A percentile compares a stretch with the other conserved stretches of the same genome.
Evolutionary conservation across 345 rosid genomes (phyloP).

Genomic region (Syzygium aqueum): DNA sequence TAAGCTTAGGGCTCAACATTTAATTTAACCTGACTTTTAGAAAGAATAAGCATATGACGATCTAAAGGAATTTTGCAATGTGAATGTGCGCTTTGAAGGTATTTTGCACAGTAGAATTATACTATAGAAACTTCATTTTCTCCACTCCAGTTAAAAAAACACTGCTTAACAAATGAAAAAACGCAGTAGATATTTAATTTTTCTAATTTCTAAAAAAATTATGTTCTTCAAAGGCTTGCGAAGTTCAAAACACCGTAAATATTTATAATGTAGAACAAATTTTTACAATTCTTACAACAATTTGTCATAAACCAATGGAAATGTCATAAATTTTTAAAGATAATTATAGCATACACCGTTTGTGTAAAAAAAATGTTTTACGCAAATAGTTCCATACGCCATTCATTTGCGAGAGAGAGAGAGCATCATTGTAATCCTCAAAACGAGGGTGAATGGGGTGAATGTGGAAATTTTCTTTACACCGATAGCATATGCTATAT

Average conservation of each 20-base stretch:
- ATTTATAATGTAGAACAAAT: too few relatives aligned
- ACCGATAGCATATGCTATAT: too few relatives aligned
- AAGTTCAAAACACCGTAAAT: not conserved
- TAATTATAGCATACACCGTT: not conserved
- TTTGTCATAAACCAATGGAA: not conserved
- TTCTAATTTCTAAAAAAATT: not conserved
- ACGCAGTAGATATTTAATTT: not conserved
- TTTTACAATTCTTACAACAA: not conserved
- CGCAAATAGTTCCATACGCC: not conserved
- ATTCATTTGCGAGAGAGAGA: not conserved
- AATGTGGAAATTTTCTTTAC: too few relatives aligned
- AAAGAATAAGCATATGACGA: not conserved
- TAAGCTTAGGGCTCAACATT: not conserved
- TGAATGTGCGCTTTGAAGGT: not conserved
- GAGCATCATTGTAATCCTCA: too few relatives aligned
- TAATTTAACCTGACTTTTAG: not conserved
- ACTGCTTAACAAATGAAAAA: not conserved
- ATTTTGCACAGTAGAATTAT: not conserved
- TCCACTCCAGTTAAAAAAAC: too few relatives aligned
- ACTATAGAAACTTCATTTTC: too few relatives aligned
- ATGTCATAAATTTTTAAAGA: not conserved
- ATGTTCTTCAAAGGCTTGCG: not conserved
- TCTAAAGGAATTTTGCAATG: not conserved
- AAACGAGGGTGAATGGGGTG: rapidly evolving
- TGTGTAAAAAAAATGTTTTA: not conserved